A percentile compares a stretch with the other conserved stretches of the same genome.
phyloP scores from a whole-genome alignment of 305 asterid genomes.

The Plantago coronopus region DNA sequence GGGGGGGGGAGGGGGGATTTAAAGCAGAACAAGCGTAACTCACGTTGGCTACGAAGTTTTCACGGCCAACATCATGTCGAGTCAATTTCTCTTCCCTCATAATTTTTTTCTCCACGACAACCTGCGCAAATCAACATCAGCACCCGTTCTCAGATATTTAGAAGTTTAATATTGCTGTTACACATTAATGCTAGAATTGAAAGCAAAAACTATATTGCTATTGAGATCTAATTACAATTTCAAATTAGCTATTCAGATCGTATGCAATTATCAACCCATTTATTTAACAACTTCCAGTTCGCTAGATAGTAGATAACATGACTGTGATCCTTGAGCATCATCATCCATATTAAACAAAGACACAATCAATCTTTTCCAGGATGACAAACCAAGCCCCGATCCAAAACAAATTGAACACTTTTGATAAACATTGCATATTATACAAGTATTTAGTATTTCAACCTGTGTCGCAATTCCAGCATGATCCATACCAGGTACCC shows the following conservation, averaged over 20 bases:
- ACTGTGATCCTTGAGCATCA: neutral
- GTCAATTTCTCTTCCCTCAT: constrained; percentile 74
- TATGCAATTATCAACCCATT: neutral
- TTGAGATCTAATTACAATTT: neutral
- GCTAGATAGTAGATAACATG: neutral
- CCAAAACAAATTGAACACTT: constrained; percentile 6
- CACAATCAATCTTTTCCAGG: neutral
- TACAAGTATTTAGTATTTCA: neutral
- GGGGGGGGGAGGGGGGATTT: constrained; percentile 8
- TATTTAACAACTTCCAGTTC: neutral
- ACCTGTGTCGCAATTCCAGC: constrained; percentile 99
- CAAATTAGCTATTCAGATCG: no score
- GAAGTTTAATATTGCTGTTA: neutral
- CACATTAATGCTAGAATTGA: neutral
- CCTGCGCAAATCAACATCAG: constrained; percentile 43
- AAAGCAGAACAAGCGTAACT: constrained; percentile 29
- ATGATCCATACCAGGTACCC: constrained; percentile 99
- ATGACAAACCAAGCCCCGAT: constrained; percentile 4
- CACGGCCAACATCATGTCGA: constrained; percentile 89
- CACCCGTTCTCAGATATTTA: no score
- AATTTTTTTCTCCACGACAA: constrained; percentile 94
- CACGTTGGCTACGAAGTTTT: constrained; percentile 69
- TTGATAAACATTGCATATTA: neutral
- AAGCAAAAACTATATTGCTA: neutral
- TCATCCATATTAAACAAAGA: neutral